Base-by-base conservation (phyloP, 148 eudicot genomes). In the Limonium bicolor region DNA sequence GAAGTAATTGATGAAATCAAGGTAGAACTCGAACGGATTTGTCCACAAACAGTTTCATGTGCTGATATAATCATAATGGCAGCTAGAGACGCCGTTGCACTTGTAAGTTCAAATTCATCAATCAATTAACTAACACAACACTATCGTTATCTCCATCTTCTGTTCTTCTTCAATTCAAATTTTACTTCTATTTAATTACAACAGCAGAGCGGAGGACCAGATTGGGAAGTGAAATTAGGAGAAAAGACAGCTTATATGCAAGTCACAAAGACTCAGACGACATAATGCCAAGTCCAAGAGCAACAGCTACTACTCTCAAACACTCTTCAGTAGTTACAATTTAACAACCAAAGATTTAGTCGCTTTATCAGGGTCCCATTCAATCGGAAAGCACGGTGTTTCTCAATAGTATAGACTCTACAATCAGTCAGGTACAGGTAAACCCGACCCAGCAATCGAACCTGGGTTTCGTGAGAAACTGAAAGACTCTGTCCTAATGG, bases 231-330 rank as follows among this genome's bases (percentile, higher is more conserved):
- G 65, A 88, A 62, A 34, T 27, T 88, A 22, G 97, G 97, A 74
- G 94, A 45, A 43, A 49, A 46, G 97, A 88, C 47, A 88, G 94
- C 61, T 46, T 88, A 34, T 70, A 65, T 25, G 97, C 97, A 17
- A 80, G 81, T 63, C 87, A 88, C 60, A 65, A 73, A 15, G 86
- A 73, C 46, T 75, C 97, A 4, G 53, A 83, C 55, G 26, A 71
- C 43, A 83, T 83, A 37, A 83, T 88, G 94, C 97, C 97, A 20
- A 88, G 97, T 48, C 97, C 97, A 40, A 74, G 97, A 57, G 74
- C 84, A 41, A 70, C 80, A 18, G 81, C 97, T 1, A 77, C 47
- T 30, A 14, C 25, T 25, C 77, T 88, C 45, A 63, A 74, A 3
- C 51, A 64, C 87, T 88, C 44, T 88, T 83, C 60, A 46, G 32